Percentiles rank a stretch among this genome's conserved stretches.
These are phyloP conservation scores for Pseudonitzschia multistriata DNA, from an alignment of 108 stramenopile genomes.

Conservation along the genomic window DNA sequence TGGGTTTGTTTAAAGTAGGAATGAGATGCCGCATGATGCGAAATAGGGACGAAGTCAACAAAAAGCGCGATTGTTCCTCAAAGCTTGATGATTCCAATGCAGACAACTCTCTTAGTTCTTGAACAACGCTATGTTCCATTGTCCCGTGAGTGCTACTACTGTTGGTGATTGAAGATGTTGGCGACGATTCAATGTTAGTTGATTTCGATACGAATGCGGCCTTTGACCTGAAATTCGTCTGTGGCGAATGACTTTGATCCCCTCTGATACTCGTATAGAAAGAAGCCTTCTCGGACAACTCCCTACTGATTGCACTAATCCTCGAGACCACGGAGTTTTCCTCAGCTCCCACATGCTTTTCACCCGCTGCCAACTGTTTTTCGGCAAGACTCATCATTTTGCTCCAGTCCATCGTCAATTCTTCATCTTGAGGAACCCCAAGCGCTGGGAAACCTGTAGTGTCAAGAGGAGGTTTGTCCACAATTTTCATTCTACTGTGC, in stretches of 20 bases:
- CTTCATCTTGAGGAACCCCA: neutral
- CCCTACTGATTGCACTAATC: neutral
- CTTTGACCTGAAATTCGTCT: neutral
- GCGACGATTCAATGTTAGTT: neutral
- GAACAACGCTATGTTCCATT: neutral
- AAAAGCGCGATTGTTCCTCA: constrained; percentile 8
- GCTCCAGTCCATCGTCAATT: constrained; percentile 14
- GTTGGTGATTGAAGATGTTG: neutral
- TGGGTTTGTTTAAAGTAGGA: neutral
- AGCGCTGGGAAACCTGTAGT: neutral
- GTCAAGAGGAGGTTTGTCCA: constrained; percentile 8
- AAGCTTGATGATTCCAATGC: constrained; percentile 15
- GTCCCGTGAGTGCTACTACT: constrained; percentile 6
- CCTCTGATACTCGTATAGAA: neutral
- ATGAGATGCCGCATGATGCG: neutral
- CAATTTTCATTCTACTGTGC: neutral
- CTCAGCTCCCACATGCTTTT: neutral
- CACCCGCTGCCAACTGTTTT: constrained; percentile 8
- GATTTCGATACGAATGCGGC: neutral
- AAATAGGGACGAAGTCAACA: constrained; percentile 7
- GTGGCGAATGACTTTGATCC: neutral
- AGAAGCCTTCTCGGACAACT: neutral
- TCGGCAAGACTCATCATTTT: constrained; percentile 20
- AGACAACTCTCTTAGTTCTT: constrained; percentile 11
- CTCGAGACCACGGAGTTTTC: neutral